phyloP scores from a whole-genome alignment of 805 yeast species.

The Diddensiella santjacobensis region DNA sequence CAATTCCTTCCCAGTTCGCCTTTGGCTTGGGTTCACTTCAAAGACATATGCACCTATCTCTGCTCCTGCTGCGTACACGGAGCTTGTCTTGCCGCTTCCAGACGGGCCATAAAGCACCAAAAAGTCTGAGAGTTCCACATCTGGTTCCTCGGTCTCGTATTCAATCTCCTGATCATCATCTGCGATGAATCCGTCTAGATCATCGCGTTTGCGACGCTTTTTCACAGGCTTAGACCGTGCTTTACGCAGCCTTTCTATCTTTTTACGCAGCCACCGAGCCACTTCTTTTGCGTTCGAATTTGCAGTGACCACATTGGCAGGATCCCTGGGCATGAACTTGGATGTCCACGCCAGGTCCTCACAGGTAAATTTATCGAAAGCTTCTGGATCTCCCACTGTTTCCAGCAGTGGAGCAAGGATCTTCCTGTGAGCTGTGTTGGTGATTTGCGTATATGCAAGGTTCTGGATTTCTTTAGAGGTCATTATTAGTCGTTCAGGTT shows the following conservation, averaged over 20 bases:
- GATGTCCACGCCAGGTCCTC: conserved; percentile 18
- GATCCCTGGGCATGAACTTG: conserved; percentile 17
- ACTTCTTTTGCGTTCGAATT: conserved; percentile 10
- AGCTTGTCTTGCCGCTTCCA: conserved; percentile 76
- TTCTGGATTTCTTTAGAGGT: conserved; percentile 5
- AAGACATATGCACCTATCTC: conserved; percentile 67
- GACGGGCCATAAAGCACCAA: conserved; percentile 55
- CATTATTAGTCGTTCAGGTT: conserved; percentile 10
- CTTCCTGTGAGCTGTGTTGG: background rate
- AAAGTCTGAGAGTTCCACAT: conserved; percentile 8
- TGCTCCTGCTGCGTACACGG: conserved; percentile 63
- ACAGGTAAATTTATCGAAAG: conserved; percentile 20
- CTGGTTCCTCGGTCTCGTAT: conserved; percentile 14
- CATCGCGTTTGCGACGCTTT: conserved; percentile 8
- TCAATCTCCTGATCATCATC: conserved; percentile 28
- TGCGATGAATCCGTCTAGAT: conserved; percentile 29
- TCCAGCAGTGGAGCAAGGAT: conserved; percentile 11
- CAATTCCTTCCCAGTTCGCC: conserved; percentile 70
- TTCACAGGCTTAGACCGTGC: background rate
- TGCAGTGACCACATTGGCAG: conserved; percentile 12
- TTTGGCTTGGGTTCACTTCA: conserved; percentile 74
- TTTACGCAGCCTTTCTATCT: conserved; percentile 11
- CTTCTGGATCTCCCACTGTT: conserved; percentile 7
- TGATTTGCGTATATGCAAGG: conserved; percentile 6
- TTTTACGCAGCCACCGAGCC: conserved; percentile 15